Evolutionary conservation across 441 rosid genomes (phyloP).

Genomic region (Gossypium davidsonii): DNA sequence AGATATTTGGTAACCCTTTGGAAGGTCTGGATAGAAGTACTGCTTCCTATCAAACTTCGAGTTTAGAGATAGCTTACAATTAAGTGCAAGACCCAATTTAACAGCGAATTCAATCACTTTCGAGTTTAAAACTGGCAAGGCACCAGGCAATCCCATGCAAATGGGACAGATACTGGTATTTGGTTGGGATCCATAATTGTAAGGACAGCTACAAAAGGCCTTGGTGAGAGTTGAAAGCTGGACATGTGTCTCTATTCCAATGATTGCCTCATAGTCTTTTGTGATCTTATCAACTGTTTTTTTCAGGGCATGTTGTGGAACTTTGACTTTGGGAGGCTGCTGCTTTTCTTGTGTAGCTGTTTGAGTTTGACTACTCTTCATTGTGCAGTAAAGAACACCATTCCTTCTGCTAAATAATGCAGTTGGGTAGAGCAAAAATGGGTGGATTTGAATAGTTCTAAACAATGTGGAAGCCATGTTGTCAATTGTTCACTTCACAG

Average conservation of each 20-base stretch:
- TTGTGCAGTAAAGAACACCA: slow-evolving; percentile 33
- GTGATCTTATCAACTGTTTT: slow-evolving; percentile 41
- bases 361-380: slow-evolving; percentile 39
- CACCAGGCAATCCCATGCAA: slow-evolving; percentile 95
- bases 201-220: slow-evolving; percentile 83
- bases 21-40: slow-evolving; percentile 94
- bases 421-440: slow-evolving; percentile 37
- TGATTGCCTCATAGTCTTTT: slow-evolving; percentile 67
- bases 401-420: slow-evolving; percentile 42
- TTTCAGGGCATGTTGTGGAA: slow-evolving; percentile 35
- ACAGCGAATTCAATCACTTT: slow-evolving; percentile 83
- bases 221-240: slow-evolving; percentile 81
- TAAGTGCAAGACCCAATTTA: slow-evolving; percentile 78
- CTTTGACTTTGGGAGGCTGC: slow-evolving; percentile 31
- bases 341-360: slow-evolving; percentile 54
- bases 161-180: slow-evolving; percentile 76
- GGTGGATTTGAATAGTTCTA: slow-evolving; percentile 43
- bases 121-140: slow-evolving; percentile 76
- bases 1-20: slow-evolving; percentile 92
- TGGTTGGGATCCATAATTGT: slow-evolving; percentile 71
- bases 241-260: slow-evolving; percentile 92
- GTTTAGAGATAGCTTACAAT: slow-evolving; percentile 68
- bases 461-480: slow-evolving; percentile 58
- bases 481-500: slow-evolving; percentile 1
- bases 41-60: slow-evolving; percentile 93